These are phyloP conservation scores for Podila epigama DNA, from an alignment of 192 early-diverging fungal genomes.

Conservation along the genomic window DNA sequence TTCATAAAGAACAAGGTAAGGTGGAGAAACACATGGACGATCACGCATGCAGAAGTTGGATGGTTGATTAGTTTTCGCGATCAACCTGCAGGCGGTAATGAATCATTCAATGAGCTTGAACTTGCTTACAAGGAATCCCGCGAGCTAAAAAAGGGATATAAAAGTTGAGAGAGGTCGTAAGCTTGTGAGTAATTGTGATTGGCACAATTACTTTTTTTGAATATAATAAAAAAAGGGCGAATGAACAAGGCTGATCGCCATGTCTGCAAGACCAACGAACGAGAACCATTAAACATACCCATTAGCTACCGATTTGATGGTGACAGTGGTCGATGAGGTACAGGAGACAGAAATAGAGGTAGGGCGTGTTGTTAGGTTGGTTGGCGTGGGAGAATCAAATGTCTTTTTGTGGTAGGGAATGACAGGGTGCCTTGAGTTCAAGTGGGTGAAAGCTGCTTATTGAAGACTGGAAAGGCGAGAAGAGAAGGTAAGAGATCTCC, in stretches of 20 bases:
- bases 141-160: slow-evolving; percentile 17
- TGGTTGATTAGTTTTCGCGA: not conserved
- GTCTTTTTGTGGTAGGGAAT: too few relatives aligned
- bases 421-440: not conserved
- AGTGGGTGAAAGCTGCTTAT: not conserved
- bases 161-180: not conserved
- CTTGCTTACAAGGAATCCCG: slow-evolving; percentile 43
- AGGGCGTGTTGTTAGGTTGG: too few relatives aligned
- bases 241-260: too few relatives aligned
- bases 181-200: not conserved
- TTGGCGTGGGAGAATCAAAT: too few relatives aligned
- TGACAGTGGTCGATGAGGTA: too few relatives aligned
- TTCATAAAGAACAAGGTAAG: not conserved
- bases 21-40: not conserved
- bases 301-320: too few relatives aligned
- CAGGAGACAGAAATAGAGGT: too few relatives aligned
- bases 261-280: too few relatives aligned
- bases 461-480: not conserved
- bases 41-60: not conserved
- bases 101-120: not conserved
- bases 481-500: not conserved
- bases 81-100: not conserved
- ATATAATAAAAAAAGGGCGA: not conserved
- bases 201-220: not conserved
- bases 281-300: too few relatives aligned